phyloP scores from a whole-genome alignment of 2,329 filamentous ascomycete genomes.

The Claviceps sorghi region DNA sequence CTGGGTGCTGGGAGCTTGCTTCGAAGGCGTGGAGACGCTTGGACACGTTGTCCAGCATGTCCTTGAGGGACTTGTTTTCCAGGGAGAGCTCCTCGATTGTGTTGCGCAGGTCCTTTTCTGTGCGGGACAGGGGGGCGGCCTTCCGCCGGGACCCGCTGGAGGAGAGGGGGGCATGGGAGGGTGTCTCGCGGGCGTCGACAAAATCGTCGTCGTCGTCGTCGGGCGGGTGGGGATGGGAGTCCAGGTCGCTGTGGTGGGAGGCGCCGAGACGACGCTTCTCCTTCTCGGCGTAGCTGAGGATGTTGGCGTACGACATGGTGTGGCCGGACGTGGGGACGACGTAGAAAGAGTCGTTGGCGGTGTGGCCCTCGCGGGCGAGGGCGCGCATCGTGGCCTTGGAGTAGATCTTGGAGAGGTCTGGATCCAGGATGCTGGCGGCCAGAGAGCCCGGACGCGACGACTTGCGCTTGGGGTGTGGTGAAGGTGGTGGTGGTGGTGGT shows the following conservation, averaged over 20 bases:
- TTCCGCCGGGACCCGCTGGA: constrained; percentile 27
- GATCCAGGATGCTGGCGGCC: constrained; percentile 30
- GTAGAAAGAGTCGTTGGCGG: constrained; percentile 69
- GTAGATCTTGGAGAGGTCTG: constrained; percentile 71
- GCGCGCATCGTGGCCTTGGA: constrained; percentile 74
- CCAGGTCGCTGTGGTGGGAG: constrained; percentile 35
- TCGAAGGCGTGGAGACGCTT: constrained; percentile 88
- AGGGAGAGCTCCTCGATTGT: constrained; percentile 76
- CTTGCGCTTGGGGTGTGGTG: constrained; percentile 12
- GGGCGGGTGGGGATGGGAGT: constrained; percentile 6
- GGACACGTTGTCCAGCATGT: constrained; percentile 72
- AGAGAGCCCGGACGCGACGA: constrained; percentile 12
- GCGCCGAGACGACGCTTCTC: constrained; percentile 46
- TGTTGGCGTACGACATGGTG: constrained; percentile 84
- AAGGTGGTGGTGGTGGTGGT: constrained; percentile 15
- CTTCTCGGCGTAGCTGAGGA: constrained; percentile 57
- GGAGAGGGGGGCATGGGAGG: constrained; percentile 24
- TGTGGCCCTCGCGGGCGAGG: constrained; percentile 53
- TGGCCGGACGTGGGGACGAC: constrained; percentile 85
- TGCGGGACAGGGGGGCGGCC: constrained; percentile 22
- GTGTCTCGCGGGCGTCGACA: constrained; percentile 68
- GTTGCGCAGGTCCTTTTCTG: constrained; percentile 39
- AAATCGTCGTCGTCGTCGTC: constrained; percentile 63
- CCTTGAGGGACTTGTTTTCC: constrained; percentile 76
- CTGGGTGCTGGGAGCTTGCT: constrained; percentile 75